Base-by-base conservation (phyloP, 2,329 filamentous ascomycete species). In the Xylaria arbuscula region DNA sequence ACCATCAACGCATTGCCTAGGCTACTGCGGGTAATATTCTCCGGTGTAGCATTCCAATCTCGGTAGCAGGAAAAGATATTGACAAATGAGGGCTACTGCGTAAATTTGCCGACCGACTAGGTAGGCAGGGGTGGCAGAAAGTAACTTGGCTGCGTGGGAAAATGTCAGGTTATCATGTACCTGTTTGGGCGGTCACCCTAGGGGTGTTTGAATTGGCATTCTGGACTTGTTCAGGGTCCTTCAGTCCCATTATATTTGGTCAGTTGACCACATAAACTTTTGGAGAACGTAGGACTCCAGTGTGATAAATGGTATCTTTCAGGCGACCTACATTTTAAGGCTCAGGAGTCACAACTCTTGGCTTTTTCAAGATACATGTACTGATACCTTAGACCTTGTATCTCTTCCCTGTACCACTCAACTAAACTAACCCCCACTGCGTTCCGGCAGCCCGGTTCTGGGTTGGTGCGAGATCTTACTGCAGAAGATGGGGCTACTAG, bases 391-490 rank as follows among this genome's bases (percentile, higher is more conserved):
- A 32, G 11, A 9, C 2, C 34, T 19, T 42, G 34, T 57, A 50
- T 47, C 36, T 13, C 22, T 28, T 28, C 28, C 28, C n/a, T 42
- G 15, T 38, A 32, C 1, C 5, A 22, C 45, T 17, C 42, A n/a
- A 19, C 34, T 51, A 22, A 51, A 38, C n/a, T 47, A 55, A 59
- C 11, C 19, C 38, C 17, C 48, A 45, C 28, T 5, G 38, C 40
- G 48, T 57, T 34, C 65, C 65, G 8, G 55, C 32, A 67, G 24
- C 42, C 48, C 32, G 50, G 66, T 38, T 61, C 66, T 51, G 34
- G 48, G 32, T 61, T 45, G 55, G 48, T 57, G n/a, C 45, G 51
- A 40, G 48, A 47, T 45, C 48, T 58, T 58, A 45, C 34, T 66
- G 28, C 32, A 65, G 34, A 7, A 55, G 28, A 50, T 22, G 32